Evolutionary conservation across 2,329 filamentous ascomycete species (phyloP).

Genomic region (Colletotrichum sp.): DNA sequence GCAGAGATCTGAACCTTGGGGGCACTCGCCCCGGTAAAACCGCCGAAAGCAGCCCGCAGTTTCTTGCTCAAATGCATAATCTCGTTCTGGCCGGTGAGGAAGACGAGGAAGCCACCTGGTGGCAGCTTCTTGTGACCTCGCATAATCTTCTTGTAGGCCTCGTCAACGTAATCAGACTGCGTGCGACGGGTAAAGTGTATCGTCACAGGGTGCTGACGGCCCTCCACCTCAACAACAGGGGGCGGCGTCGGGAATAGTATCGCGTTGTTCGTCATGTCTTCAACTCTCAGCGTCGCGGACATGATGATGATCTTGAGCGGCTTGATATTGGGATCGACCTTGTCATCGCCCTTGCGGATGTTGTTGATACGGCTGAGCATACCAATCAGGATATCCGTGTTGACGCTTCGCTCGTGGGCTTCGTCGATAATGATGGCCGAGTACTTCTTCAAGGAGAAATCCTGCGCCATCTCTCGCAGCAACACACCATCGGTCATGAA

Average conservation of each 20-base stretch:
- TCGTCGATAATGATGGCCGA: conserved; percentile 95
- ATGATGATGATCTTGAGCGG: conserved; percentile 96
- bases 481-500: conserved; percentile 99
- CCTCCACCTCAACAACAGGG: conserved; percentile 87
- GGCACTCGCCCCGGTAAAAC: conserved; percentile 59
- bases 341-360: conserved; percentile 75
- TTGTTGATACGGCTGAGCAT: conserved; percentile 95
- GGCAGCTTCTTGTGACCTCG: conserved; percentile 90
- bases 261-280: conserved; percentile 86
- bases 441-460: conserved; percentile 88
- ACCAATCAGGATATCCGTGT: conserved; percentile 97
- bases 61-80: conserved; percentile 83
- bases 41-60: conserved; percentile 71
- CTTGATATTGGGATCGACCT: conserved; percentile 72
- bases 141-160: conserved; percentile 85
- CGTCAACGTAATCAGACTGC: conserved; percentile 86
- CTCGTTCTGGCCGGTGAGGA: conserved; percentile 92
- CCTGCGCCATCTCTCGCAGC: conserved; percentile 86
- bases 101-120: conserved; percentile 89
- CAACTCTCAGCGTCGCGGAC: conserved; percentile 92
- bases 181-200: conserved; percentile 87
- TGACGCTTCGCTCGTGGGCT: conserved; percentile 95
- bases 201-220: conserved; percentile 88
- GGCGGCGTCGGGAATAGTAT: conserved; percentile 80
- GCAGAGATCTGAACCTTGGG: conserved; percentile 78